These are phyloP conservation scores for Yarrowia keelungensis DNA, from an alignment of 805 yeast genomes.

Conservation along the genomic window DNA sequence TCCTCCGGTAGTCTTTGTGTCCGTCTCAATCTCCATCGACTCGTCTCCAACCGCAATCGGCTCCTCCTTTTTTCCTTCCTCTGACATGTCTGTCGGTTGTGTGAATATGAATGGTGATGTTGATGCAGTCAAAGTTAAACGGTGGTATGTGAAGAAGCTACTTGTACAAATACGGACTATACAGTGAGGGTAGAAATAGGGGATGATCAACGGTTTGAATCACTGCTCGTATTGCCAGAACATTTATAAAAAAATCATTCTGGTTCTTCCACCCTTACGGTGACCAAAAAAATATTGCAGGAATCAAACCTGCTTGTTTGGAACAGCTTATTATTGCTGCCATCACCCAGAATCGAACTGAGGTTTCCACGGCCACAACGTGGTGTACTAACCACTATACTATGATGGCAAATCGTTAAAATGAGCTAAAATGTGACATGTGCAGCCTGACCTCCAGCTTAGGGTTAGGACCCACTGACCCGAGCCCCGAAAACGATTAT, in stretches of 20 bases:
- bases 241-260: no score
- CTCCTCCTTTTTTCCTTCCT: conserved; percentile 4
- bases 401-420: no score
- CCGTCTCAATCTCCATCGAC: conserved; percentile 11
- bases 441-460: no score
- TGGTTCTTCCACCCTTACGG: neutral
- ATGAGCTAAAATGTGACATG: no score
- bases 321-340: neutral
- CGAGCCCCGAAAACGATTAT: no score
- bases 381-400: conserved; percentile 39
- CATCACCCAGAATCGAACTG: conserved; percentile 39
- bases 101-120: conserved; percentile 9
- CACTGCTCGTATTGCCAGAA: no score
- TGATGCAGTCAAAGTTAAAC: neutral
- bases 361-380: conserved; percentile 39
- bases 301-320: no score
- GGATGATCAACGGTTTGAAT: no score
- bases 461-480: no score
- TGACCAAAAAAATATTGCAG: conserved; percentile 44
- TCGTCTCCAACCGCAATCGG: conserved; percentile 23
- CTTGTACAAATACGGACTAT: no score
- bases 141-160: neutral
- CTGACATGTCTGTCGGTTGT: neutral
- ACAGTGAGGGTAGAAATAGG: no score
- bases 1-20: neutral